phyloP scores from a whole-genome alignment of 225 moss, liverwort and hornwort species.

The Physcomitrellopsis africana region DNA sequence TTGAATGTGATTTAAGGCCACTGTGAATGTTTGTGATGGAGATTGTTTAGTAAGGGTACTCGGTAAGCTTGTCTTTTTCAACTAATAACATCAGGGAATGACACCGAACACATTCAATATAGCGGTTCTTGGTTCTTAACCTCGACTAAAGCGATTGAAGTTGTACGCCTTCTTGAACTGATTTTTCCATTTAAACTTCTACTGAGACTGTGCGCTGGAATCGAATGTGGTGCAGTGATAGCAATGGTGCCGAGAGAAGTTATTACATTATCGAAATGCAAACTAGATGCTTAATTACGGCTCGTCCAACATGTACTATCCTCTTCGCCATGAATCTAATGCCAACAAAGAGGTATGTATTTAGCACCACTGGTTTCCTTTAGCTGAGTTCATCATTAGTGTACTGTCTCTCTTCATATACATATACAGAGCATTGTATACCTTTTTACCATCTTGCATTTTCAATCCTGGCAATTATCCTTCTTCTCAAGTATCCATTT shows the following conservation, averaged over 20 bases:
- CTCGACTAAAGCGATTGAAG: neutral
- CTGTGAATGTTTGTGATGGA: constrained; percentile 5
- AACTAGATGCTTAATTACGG: constrained; percentile 94
- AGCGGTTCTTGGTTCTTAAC: too few relatives aligned
- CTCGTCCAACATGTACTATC: constrained; percentile 98
- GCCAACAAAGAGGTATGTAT: constrained; percentile 84
- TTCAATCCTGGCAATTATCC: neutral
- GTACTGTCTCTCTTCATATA: constrained; percentile 3
- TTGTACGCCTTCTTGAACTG: constrained; percentile 1
- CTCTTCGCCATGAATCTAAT: constrained; percentile 95
- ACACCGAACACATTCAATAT: neutral
- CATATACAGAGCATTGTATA: neutral
- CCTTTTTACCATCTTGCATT: constrained; percentile 15
- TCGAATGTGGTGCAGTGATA: constrained; percentile 73
- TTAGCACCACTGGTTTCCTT: constrained; percentile 8
- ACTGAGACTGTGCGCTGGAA: constrained; percentile 41
- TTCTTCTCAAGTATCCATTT: constrained; percentile 12
- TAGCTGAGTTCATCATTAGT: constrained; percentile 5
- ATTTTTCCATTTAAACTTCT: constrained; percentile 11
- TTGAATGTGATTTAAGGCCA: neutral
- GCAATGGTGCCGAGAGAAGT: constrained; percentile 64
- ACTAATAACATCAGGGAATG: constrained; percentile 4
- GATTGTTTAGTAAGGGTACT: constrained; percentile 6
- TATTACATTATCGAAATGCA: constrained; percentile 82
- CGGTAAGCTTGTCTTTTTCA: neutral